A percentile compares a stretch with the other conserved stretches of the same genome.
Evolutionary conservation across 495 filamentous ascomycete species (phyloP).

Genomic region (Penicillium coprophilum): DNA sequence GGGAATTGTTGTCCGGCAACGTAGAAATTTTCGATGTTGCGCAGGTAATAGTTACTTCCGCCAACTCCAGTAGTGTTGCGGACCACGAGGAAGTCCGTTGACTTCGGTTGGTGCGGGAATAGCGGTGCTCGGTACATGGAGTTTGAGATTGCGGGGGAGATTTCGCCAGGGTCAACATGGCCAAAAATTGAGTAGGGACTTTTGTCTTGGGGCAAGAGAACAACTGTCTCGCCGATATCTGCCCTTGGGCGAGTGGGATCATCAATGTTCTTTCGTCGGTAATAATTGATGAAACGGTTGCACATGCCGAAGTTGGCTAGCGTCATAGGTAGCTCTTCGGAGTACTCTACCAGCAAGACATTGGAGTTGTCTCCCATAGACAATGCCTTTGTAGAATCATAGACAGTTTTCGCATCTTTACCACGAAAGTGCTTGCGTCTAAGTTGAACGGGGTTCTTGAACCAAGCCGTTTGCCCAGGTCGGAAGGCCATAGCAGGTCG

Average conservation of each 20-base stretch:
- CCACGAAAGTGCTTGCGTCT: conserved; percentile 80
- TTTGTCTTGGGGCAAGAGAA: conserved; percentile 88
- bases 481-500: conserved; percentile 69
- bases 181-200: conserved; percentile 96
- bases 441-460: conserved; percentile 42
- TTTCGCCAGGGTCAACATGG: conserved; percentile 84
- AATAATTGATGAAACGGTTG: conserved; percentile 91
- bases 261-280: conserved; percentile 79
- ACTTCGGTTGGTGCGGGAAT: conserved; percentile 77
- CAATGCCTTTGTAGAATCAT: conserved; percentile 70
- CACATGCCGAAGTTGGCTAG: conserved; percentile 98
- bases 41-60: conserved; percentile 74
- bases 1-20: conserved; percentile 91
- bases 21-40: conserved; percentile 85
- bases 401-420: conserved; percentile 71
- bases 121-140: conserved; percentile 92
- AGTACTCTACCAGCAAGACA: conserved; percentile 87
- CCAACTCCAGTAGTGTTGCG: conserved; percentile 70
- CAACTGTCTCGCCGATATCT: conserved; percentile 80
- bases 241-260: conserved; percentile 71
- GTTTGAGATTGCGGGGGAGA: conserved; percentile 87
- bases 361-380: conserved; percentile 84
- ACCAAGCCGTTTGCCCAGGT: conserved; percentile 55
- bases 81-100: conserved; percentile 84
- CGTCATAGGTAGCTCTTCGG: conserved; percentile 86